Evolutionary conservation across 169 alveolate species (phyloP).

Genomic region (Sarcocystis neurona): DNA sequence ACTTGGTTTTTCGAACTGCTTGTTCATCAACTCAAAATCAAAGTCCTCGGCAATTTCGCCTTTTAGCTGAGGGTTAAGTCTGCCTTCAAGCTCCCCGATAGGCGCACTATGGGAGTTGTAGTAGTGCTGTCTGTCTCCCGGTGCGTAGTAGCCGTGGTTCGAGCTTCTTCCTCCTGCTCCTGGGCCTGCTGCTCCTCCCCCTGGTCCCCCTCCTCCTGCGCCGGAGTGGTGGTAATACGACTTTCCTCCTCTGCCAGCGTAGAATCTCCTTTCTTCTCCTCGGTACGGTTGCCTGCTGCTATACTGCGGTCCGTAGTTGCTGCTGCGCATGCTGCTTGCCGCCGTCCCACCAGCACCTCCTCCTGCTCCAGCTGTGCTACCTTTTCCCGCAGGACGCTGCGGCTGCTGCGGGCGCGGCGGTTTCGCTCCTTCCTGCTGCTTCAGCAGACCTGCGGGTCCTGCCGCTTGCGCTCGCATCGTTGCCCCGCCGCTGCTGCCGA

Average conservation of each 20-base stretch:
- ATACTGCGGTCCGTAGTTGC: too few species aligned
- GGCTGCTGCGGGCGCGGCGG: not conserved
- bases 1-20: slow-evolving; percentile 54
- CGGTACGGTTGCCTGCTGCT: too few species aligned
- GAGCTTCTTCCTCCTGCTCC: not conserved
- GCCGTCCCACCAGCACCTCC: too few species aligned
- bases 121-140: not conserved
- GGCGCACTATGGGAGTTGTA: slow-evolving; percentile 20
- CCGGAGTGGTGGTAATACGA: too few species aligned
- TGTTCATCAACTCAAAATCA: slow-evolving; percentile 54
- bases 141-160: slow-evolving; percentile 19
- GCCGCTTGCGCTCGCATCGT: not conserved
- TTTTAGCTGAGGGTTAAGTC: slow-evolving; percentile 56
- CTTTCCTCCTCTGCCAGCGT: not conserved
- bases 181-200: too few species aligned
- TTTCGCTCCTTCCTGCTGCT: not conserved
- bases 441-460: not conserved
- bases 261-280: not conserved
- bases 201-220: too few species aligned
- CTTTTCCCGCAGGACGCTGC: not conserved
- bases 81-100: slow-evolving; percentile 62
- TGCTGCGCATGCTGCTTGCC: too few species aligned
- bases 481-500: not conserved
- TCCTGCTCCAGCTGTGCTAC: too few species aligned
- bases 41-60: slow-evolving; percentile 58